Evolutionary conservation across 805 yeast species (phyloP).

Genomic region (Teunomyces funiuensis): DNA sequence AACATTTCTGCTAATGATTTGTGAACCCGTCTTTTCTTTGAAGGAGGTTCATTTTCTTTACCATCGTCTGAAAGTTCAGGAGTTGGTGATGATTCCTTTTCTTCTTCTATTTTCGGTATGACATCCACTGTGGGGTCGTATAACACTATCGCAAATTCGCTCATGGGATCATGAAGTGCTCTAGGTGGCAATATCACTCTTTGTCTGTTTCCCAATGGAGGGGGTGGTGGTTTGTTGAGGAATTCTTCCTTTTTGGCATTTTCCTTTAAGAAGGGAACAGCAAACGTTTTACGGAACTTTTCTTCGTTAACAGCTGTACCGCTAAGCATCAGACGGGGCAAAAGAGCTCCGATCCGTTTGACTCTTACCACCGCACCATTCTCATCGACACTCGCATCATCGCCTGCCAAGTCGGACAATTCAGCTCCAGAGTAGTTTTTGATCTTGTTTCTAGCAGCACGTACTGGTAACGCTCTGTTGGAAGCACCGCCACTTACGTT

Average conservation of each 20-base stretch:
- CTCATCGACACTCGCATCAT: slow-evolving; percentile 32
- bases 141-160: slow-evolving; percentile 89
- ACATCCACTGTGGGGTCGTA: slow-evolving; percentile 93
- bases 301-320: slow-evolving; percentile 38
- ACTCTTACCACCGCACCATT: slow-evolving; percentile 26
- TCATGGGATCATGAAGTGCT: slow-evolving; percentile 93
- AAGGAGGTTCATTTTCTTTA: slow-evolving; percentile 15
- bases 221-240: slow-evolving; percentile 52
- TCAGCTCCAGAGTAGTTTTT: slow-evolving; percentile 33
- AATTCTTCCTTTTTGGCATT: slow-evolving; percentile 33
- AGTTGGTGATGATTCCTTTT: slow-evolving; percentile 10
- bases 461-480: slow-evolving; percentile 17
- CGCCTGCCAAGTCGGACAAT: slow-evolving; percentile 14
- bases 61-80: slow-evolving; percentile 14
- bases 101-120: slow-evolving; percentile 28
- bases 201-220: slow-evolving; percentile 81
- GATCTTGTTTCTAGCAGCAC: slow-evolving; percentile 31
- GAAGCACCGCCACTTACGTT: slow-evolving; percentile 13
- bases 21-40: slow-evolving; percentile 48
- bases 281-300: slow-evolving; percentile 48
- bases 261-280: slow-evolving; percentile 55
- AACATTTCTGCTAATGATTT: slow-evolving; percentile 76
- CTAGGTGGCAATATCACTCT: slow-evolving; percentile 73
- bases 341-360: slow-evolving; percentile 53
- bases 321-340: slow-evolving; percentile 51